A percentile compares a stretch with the other conserved stretches of the same genome.
Conservation (phyloP, 1,284 basidiomycete species). For the Papiliotrema terrestris region DNA sequence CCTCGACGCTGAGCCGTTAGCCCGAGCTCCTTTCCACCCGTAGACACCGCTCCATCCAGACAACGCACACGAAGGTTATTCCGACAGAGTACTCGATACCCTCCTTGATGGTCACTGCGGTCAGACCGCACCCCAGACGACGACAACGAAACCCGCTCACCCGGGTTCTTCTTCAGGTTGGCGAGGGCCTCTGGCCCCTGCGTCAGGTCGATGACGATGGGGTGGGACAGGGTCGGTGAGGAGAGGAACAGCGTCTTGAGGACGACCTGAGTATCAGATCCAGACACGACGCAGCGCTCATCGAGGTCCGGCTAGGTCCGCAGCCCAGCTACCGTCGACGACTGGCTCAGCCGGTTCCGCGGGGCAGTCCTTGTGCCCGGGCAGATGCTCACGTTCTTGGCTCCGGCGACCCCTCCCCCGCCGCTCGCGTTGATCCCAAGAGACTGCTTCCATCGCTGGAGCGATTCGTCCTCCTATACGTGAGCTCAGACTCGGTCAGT, state of each 20-base stretch:
- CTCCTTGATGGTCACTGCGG: slow-evolving; percentile 52
- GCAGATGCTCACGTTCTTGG: slow-evolving; percentile 36
- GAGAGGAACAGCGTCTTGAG: slow-evolving; percentile 51
- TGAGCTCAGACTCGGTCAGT: background rate
- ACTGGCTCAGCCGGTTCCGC: no score
- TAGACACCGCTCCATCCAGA: no score
- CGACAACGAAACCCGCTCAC: slow-evolving; percentile 23
- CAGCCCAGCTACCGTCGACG: no score
- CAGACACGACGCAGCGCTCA: no score
- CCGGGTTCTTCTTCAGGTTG: slow-evolving; percentile 53
- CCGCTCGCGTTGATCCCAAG: slow-evolving; percentile 51
- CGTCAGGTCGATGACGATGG: slow-evolving; percentile 53
- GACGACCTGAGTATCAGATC: no score
- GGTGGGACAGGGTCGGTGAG: slow-evolving; percentile 47
- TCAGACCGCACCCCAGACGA: background rate
- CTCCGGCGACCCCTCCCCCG: slow-evolving; percentile 24
- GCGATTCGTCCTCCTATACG: slow-evolving; percentile 53
- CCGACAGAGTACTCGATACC: slow-evolving; percentile 57
- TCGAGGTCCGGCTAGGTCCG: no score
- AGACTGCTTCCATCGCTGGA: slow-evolving; percentile 57
- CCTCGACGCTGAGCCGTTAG: slow-evolving; percentile 41
- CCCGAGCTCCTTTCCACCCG: no score
- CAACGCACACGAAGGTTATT: slow-evolving; percentile 48
- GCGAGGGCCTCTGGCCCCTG: slow-evolving; percentile 45
- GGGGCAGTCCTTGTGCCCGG: background rate